phyloP scores from a whole-genome alignment of 202 grass and related monocot species.

The Eragrostis tef region DNA sequence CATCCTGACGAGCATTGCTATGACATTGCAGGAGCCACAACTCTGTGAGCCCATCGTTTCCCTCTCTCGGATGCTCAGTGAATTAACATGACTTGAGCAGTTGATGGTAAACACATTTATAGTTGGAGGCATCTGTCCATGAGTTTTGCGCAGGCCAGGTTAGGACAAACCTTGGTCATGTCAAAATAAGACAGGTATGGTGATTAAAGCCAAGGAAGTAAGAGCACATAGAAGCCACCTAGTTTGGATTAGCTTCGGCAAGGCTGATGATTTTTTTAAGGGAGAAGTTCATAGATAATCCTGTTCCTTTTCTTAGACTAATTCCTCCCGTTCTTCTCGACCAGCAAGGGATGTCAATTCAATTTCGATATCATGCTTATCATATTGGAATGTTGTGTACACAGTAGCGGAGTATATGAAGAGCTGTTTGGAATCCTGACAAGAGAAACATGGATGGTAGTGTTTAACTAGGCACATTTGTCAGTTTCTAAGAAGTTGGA shows the following conservation, averaged over 20 bases:
- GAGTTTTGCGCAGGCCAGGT: not conserved
- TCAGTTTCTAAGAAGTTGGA: not conserved
- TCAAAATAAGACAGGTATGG: conserved; percentile 48
- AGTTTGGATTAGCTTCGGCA: conserved; percentile 35
- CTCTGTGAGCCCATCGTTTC: conserved; percentile 42
- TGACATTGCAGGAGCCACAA: conserved; percentile 37
- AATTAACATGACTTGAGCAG: conserved; percentile 35
- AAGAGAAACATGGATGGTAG: conserved; percentile 46
- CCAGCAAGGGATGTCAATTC: conserved; percentile 9
- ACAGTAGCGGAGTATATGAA: conserved; percentile 41
- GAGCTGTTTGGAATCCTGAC: conserved; percentile 28
- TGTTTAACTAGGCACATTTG: conserved; percentile 42
- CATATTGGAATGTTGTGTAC: not conserved
- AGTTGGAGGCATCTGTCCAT: conserved; percentile 24
- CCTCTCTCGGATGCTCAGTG: conserved; percentile 19
- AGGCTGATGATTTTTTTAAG: conserved; percentile 11
- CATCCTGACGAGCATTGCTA: conserved; percentile 47
- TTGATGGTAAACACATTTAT: conserved; percentile 44
- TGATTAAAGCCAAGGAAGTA: conserved; percentile 46
- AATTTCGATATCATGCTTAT: conserved; percentile 10
- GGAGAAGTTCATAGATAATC: conserved; percentile 1
- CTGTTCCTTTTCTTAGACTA: not conserved
- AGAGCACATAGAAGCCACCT: conserved; percentile 26
- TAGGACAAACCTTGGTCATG: conserved; percentile 46
- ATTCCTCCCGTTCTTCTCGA: not conserved